Evolutionary conservation across 1,284 basidiomycete genomes (phyloP), one percentile per base, ranked within the genome.

Genomic region (Cutaneotrichosporon cavernicola): DNA sequence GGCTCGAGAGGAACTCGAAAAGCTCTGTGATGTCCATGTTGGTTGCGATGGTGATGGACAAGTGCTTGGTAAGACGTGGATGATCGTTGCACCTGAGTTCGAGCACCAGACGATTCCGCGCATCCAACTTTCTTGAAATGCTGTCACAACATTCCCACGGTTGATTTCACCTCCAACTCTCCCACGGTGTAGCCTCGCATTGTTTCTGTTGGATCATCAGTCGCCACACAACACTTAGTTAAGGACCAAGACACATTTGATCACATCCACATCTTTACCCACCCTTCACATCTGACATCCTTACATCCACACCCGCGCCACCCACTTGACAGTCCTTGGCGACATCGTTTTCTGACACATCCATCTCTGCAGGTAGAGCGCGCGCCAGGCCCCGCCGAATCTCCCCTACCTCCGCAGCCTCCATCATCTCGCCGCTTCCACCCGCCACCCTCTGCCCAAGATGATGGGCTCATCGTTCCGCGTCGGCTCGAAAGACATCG

Each of bases 1-100:
- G 86, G 72, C 95, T 92, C 72, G 89, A 88, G 55, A 97, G 81
- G 75, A 97, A 97, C 38, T 87, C 87, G 34, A 94, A 82, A 30
- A 97, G 86, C 87, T 97, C 81, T 43, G 78, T 73, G n/a, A 81
- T 68, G 2, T 74, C 74, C 80, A 81, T 81, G 36, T 26, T 63
- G 43, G 21, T 18, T 34, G 58, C 21, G 43, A 9, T 47, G 38
- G n/a, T 32, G 55, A 36, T 8, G 49, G 7, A 49, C 38, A 38
- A 3, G n/a, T 38, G 26, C 16, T 30, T 16, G 5, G 55, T 26
- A 56, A 56, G 55, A 43, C 5, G 36, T 43, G 4, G 32, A 22
- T 14, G 9, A 40, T 21, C 26, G 11, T 18, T 18, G 31, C 5
- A 18, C 26, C 18, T 8, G 5, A 14, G 22, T 7, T 26, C 22